Conservation (phyloP, 371 early-diverging fungal species). For the Actinomortierella wolfii region DNA sequence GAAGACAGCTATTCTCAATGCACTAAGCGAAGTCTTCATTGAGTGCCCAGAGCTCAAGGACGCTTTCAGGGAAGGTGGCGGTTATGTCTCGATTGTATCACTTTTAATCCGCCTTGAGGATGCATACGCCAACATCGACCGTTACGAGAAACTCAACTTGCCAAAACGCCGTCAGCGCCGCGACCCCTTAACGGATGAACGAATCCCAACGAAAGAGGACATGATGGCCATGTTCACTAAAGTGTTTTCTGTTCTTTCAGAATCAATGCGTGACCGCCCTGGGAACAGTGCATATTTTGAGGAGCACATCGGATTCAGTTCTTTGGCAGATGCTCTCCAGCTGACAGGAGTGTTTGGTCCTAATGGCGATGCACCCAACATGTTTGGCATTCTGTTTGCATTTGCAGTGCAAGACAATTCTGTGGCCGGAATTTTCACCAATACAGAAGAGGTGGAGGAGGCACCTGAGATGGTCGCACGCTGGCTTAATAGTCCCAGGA, state of each 20-base stretch:
- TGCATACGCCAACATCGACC: constrained; percentile 49
- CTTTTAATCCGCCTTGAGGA: constrained; percentile 67
- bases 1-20: constrained; percentile 58
- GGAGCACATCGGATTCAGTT: constrained; percentile 58
- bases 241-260: constrained; percentile 59
- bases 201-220: constrained; percentile 38
- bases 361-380: constrained; percentile 44
- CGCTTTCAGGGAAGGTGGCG: constrained; percentile 65
- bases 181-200: constrained; percentile 33
- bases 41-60: constrained; percentile 55
- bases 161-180: constrained; percentile 33
- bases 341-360: constrained; percentile 61
- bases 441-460: constrained; percentile 25
- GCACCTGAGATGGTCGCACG: constrained; percentile 42
- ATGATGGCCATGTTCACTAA: constrained; percentile 50
- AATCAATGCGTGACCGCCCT: constrained; percentile 63
- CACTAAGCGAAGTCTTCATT: constrained; percentile 56
- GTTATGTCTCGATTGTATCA: constrained; percentile 68
- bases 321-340: constrained; percentile 64
- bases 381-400: constrained; percentile 67
- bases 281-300: constrained; percentile 58
- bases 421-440: constrained; percentile 53
- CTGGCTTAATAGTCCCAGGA: constrained; percentile 43
- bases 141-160: constrained; percentile 21
- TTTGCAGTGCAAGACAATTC: constrained; percentile 62